These are phyloP conservation scores for Apiospora pterosperma DNA, from an alignment of 2,329 filamentous ascomycete genomes.

Conservation along the genomic window DNA sequence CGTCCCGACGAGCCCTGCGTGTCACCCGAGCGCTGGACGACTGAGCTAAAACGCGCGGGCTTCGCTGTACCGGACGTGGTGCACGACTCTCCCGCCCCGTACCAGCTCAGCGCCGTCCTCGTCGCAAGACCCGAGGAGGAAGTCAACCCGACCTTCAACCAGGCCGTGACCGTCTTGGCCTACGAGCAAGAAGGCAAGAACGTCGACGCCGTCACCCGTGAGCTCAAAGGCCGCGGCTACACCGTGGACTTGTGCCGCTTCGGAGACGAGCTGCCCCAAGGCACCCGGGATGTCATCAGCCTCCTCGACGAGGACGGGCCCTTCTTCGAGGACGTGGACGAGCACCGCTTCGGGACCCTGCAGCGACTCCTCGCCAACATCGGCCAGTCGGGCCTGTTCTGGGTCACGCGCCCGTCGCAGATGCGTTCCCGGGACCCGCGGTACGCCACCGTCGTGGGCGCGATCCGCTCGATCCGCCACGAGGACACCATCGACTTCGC, in stretches of 20 bases:
- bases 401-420: neutral
- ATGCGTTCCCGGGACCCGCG: neutral
- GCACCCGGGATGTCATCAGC: neutral
- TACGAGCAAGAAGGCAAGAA: neutral
- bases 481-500: neutral
- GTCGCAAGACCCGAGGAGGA: neutral
- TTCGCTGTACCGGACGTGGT: slow-evolving; percentile 4
- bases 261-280: neutral
- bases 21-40: slow-evolving; percentile 11
- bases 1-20: slow-evolving; percentile 13
- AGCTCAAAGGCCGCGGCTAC: no score
- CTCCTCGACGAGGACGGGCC: neutral
- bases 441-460: neutral
- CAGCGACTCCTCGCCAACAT: neutral
- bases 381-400: neutral
- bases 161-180: neutral
- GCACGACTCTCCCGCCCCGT: neutral
- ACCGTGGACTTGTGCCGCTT: neutral
- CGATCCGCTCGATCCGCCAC: neutral
- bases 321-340: neutral
- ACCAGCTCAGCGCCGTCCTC: neutral
- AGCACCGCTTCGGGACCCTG: neutral
- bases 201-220: no score
- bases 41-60: slow-evolving; percentile 9
- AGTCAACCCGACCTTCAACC: no score